Evolutionary conservation across 371 early-diverging fungal genomes (phyloP), one percentile per base, ranked within the genome.

Genomic region (Actinomucor elegans): DNA sequence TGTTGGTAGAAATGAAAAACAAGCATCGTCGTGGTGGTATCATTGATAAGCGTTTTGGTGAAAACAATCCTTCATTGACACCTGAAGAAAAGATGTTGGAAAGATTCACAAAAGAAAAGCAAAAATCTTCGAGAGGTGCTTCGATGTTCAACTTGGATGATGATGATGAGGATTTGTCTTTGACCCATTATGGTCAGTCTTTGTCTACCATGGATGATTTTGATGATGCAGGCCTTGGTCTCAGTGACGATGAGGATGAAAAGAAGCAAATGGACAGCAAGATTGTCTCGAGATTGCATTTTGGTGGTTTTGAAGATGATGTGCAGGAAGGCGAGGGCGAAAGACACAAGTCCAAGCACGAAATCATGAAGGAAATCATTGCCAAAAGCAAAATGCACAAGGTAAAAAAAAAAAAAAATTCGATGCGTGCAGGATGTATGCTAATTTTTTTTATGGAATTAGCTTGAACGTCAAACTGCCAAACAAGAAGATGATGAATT

Each of bases 331-430:
- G 68, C 27, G 77, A 80, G 24, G 71, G 65, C 27, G 80, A 81
- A 10, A 67, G 80, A 40, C 80, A 77, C 10, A 96, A 94, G 69
- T 84, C 92, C 21, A 90, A 92, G 65, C 83, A 83, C 23, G 97
- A 98, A 71, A 68, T 98, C 48, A 97, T 97, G 98, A 89, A 91
- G 66, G 97, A 98, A 67, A 74, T 98, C 23, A 97, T 98, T 48
- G 90, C 93, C 27, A 98, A 98, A 77, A 90, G 92, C 79, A 98
- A 98, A 71, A 59, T 84, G 65, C 87, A 96, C 81, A 94, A 94
- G 61, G 69, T 69, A 52, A 46, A 28, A 34, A 35, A 42, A 17
- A 18, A 20, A 48, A 21, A 40, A 24, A 10, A 6, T 29, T 33
- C 2, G 8, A n/a, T n/a, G n/a, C 10, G 14, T 0, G 24, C 1